Evolutionary conservation across 371 early-diverging fungal species (phyloP), one percentile per base, ranked within the genome.

Genomic region (Massospora cicadina): DNA sequence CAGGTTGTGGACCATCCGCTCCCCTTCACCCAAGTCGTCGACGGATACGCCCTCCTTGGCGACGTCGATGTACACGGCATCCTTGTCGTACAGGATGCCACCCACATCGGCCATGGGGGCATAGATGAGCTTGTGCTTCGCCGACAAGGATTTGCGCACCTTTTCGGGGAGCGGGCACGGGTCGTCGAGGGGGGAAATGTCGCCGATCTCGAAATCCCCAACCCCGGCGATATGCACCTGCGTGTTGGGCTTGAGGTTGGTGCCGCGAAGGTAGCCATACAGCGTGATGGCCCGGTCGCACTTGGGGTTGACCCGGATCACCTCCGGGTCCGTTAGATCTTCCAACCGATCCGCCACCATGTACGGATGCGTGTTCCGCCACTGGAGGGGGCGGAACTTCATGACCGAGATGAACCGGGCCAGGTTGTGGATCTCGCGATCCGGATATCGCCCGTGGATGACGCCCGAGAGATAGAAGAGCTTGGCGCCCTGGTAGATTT

Each of bases 91-190:
- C 82, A 95, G 83, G 68, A 98, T 89, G 57, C 98, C 98, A 68
- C 91, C 93, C 3, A 98, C 90, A 68, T 95, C 95, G 0, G 93
- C 88, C 93, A 94, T 95, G 43, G 98, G 98, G n/a, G 97, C 98
- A 69, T 95, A 95, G 31, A 96, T 86, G 54, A 95, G 78, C 74
- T 93, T 95, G 68, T 91, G 85, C 69, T 93, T 90, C 68, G 94
- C 95, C 70, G 84, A 87, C 69, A 96, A 71, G 0, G 85, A 77
- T 72, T 88, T 91, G 55, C 90, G 82, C 66, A 85, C 88, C 74
- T 91, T 93, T 65, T 91, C 93, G 10, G 95, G 95, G 1, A 94
- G 75, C 17, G 97, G 92, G 67, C 95, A 95, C 13, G 98, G 97
- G 70, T 96, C 98, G 0, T 88, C 75, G 23, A 96, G 71, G 33